Percentiles rank a stretch among this genome's conserved stretches.
Conservation (phyloP, 768 basidiomycete species). For the Dioszegia hungarica region DNA sequence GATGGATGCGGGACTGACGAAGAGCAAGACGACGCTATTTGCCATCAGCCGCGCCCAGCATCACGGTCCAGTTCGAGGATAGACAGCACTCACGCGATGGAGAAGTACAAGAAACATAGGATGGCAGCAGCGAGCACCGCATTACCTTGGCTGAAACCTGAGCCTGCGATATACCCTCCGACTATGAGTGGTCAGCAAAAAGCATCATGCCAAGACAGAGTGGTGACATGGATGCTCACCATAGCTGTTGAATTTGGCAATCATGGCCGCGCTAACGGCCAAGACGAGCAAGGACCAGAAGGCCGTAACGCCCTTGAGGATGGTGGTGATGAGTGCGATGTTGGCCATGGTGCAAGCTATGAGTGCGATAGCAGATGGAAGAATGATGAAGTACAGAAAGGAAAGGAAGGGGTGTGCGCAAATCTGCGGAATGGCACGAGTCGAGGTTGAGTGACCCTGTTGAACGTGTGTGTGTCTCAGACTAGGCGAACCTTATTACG, state of each 20-base stretch:
- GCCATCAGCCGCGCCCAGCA: neutral
- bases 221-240: neutral
- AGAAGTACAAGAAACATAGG: slow-evolving; percentile 22
- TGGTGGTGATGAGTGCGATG: slow-evolving; percentile 14
- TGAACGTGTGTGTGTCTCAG: too few relatives aligned
- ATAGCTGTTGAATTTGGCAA: slow-evolving; percentile 9
- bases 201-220: too few relatives aligned
- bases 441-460: too few relatives aligned
- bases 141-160: slow-evolving; percentile 24
- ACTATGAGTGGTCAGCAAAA: neutral
- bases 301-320: slow-evolving; percentile 27
- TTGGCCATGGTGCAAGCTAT: slow-evolving; percentile 11
- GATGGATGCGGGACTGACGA: slow-evolving; percentile 53
- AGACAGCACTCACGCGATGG: slow-evolving; percentile 15
- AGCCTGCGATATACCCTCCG: neutral
- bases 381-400: too few relatives aligned
- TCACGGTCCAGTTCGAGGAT: too few relatives aligned
- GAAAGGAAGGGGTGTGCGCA: too few relatives aligned
- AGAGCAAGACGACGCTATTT: slow-evolving; percentile 23
- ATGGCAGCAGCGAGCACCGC: slow-evolving; percentile 30
- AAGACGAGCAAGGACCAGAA: slow-evolving; percentile 35
- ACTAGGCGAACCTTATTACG: too few relatives aligned
- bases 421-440: too few relatives aligned
- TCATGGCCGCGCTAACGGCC: slow-evolving; percentile 28
- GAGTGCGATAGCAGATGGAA: too few relatives aligned